Evolutionary conservation across 1,139 yeast genomes (phyloP), one percentile per base, ranked within the genome.

Genomic region (Protomyces pachydermus): DNA sequence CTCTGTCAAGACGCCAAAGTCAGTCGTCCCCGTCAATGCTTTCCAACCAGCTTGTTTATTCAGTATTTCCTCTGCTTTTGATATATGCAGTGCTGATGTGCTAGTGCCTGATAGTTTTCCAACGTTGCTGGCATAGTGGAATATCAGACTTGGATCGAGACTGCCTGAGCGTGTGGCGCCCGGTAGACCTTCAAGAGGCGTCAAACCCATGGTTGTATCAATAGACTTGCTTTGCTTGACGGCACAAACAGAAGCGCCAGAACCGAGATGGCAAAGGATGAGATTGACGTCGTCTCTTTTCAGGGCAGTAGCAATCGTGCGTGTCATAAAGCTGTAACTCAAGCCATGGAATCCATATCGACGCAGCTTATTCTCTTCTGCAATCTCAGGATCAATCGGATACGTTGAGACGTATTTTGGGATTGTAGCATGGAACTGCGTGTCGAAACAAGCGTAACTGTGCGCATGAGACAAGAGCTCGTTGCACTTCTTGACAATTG

Each of bases 191-290:
- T 68, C 70, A 2, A 68, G 69, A 4, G 70, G 70, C 3, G 70
- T 68, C 37, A 68, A 63, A 14, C 69, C 69, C 70, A 68, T 68
- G 12, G 70, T 66, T 12, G 70, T 68, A 38, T 68, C 66, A 46
- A 68, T 32, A 2, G 70, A 68, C 32, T 65, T 57, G 35, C 70
- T 69, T 34, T 54, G 12, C 38, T 18, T 18, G 3, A 68, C 67
- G 38, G 67, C 69, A 48, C 70, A 68, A 3, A 68, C 70, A 1
- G 70, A 68, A 10, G 70, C 70, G 10, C 70, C 70, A 6, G 69
- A 67, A 16, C 70, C 70, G 3, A 68, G 65, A 32, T 68, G 70
- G 23, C 68, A 58, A 23, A 69, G 69, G 51, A 68, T 65, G 38
- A 67, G 60, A 32, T 65, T 65, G 12, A 67, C 53, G 5, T 66